Evolutionary conservation across 768 basidiomycete species (phyloP), one percentile per base, ranked within the genome.

Genomic region (Calvatia gigantea): DNA sequence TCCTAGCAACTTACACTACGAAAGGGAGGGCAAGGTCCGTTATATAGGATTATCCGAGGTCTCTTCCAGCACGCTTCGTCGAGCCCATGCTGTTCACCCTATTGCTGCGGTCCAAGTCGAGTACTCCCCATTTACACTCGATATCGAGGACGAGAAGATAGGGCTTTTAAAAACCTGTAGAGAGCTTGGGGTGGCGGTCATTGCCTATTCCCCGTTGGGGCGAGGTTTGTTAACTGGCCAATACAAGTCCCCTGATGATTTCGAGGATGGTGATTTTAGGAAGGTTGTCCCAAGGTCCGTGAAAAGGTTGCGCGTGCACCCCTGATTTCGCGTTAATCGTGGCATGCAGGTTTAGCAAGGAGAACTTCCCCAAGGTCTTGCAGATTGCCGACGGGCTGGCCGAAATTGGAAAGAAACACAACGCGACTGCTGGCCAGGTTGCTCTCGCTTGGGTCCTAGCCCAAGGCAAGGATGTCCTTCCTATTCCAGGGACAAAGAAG

Each of bases 11-110:
- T 56, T n/a, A 27, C 47, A 2, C 43, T 15, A 25, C 41, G 45
- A 7, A 47, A 67, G 68, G 49, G 67, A 67, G 57, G 79, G 78
- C 1, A 82, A 78, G 62, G 72, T 74, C 54, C 74, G 67, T 57
- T 73, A 79, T 62, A 60, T 84, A 8, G 81, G 83, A 0, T 73
- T 84, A 39, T 82, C 79, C 19, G 83, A 84, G 61, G 68, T 73
- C 54, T 78, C 78, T 2, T 69, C 75, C 0, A 53, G 57, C 2
- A 77, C 78, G 1, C 69, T 84, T 23, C 75, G 79, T 23, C 75
- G 82, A 14, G 82, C 81, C 9, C 74, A 73, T 35, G 73, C 75
- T 6, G 64, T 82, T 8, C 81, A 82, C 48, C 78, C 78, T 6
- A 80, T 82, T 28, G 54, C 78, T 1, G 75, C 77, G 0, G 64